Evolutionary conservation across 768 basidiomycete species (phyloP), one percentile per base, ranked within the genome.

Genomic region (Neoboletus brunneissimus): DNA sequence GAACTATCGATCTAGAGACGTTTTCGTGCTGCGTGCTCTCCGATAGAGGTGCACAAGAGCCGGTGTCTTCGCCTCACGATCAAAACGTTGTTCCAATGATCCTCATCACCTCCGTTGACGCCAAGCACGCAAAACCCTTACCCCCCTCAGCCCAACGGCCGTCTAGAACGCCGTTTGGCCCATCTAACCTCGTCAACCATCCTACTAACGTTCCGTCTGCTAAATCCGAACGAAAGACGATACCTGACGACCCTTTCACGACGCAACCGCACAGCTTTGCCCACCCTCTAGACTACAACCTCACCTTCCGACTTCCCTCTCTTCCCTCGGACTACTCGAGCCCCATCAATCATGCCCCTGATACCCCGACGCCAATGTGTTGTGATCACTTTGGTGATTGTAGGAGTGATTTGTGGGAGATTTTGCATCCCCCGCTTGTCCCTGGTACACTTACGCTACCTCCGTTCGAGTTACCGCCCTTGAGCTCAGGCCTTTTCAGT

Each of bases 341-440:
- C 8, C 34, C 53, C 6, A 1, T 9, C 32, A 16, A 43, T n/a
- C 56, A 52, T 18, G 41, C 34, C 4, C 68, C 66, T 0, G 67
- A 68, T 34, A 70, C 67, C 29, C 67, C 67, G 13, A 67, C 68
- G 9, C 67, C 67, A 4, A 69, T 61, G 61, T 54, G 42, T 23
- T 70, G 65, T 3, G 45, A 58, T 48, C 66, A 68, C 51, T 25
- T 56, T 42, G 68, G 66, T 15, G 64, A 65, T 15, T 70, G 65
- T 32, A 50, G 41, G 5, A 63, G 60, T 0, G 68, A 67, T 31
- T 16, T 63, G 41, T 70, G 64, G 68, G 68, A 70, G 20, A 45
- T 63, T 9, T 35, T 65, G 18, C 67, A 70, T 27, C 66, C 65
- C 1, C 65, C 67, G 32, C 61, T 68, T 8, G 57, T 70, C 12